phyloP scores from a whole-genome alignment of 257 asterid species.

The Gardenia jasminoides region DNA sequence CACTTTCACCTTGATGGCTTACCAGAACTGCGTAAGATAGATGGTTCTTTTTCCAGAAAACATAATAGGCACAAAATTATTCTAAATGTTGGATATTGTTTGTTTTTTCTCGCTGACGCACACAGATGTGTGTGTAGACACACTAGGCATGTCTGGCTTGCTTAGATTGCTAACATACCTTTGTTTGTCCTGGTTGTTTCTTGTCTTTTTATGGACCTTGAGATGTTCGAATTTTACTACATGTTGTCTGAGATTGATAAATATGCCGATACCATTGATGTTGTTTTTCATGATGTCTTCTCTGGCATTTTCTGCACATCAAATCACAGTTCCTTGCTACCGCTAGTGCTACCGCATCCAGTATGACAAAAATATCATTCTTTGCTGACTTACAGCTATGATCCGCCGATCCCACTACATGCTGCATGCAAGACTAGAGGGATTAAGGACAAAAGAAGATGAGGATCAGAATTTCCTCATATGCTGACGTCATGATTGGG shows the following conservation, averaged over 20 bases:
- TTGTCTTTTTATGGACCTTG: neutral
- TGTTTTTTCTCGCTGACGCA: neutral
- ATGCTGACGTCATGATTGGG: neutral
- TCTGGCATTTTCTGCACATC: neutral
- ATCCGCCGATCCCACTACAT: neutral
- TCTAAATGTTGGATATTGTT: neutral
- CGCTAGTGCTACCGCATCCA: too few relatives aligned
- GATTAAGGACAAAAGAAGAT: neutral
- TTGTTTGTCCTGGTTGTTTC: neutral
- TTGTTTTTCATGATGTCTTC: neutral
- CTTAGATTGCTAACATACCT: neutral
- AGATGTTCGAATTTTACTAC: neutral
- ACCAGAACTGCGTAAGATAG: neutral
- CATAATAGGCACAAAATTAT: neutral
- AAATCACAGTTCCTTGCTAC: neutral
- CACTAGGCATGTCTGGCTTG: neutral
- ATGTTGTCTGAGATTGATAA: neutral
- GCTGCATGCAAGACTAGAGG: neutral
- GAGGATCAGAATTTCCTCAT: neutral
- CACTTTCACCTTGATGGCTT: neutral
- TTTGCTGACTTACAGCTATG: slow-evolving; percentile 3
- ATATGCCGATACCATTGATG: neutral
- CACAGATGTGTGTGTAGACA: neutral
- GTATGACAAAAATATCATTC: neutral
- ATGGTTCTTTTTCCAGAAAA: neutral